Base-by-base conservation (phyloP, 352 stramenopile genomes). In the Globisporangium yorkense region DNA sequence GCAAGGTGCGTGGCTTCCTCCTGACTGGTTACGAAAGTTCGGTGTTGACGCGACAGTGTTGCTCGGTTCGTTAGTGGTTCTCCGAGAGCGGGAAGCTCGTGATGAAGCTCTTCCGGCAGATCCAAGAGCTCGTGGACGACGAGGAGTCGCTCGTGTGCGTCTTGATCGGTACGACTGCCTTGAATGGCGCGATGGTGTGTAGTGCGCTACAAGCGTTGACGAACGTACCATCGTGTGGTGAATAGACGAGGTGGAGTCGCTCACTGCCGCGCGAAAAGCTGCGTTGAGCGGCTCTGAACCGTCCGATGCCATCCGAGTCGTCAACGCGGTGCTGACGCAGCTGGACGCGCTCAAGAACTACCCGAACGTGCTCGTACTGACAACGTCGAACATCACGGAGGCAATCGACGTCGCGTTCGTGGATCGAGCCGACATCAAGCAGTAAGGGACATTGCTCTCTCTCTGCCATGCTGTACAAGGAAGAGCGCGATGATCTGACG, bases 1-100 rank as follows among this genome's bases (percentile, higher is more conserved):
- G 81, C 70, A 91, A 91, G 66, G 79, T 85, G 63, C 4, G 54
- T 46, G 16, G 10, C 9, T 53, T 31, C 10, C 49, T 37, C n/a
- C n/a, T 47, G 16, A 13, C 3, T 52, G 29, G 18, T 18, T 41
- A n/a, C 54, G 35, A n/a, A 52, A 58, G 15, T 4, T 41, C 2
- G 41, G 6, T 5, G 16, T 5, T 46, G 41, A 46, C 41, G 16
- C 5, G 33, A 39, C 33, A 39, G 8, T 9, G 33, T 12, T 10
- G 6, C 8, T 39, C 33, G 41, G 33, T 9, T 6, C 21, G 6
- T 12, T 52, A 97, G 75, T 98, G 93, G 93, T 98, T 98, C 71
- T 96, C 84, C 18, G 93, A 97, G 63, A 96, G 84, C 49, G 93
- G 92, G 18, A 98, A 98, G 67, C 78, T 98, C 10, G 87, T 98